A percentile compares a stretch with the other conserved stretches of the same genome.
These are phyloP conservation scores for Salix viminalis DNA, from an alignment of 345 rosid species.

Conservation along the genomic window DNA sequence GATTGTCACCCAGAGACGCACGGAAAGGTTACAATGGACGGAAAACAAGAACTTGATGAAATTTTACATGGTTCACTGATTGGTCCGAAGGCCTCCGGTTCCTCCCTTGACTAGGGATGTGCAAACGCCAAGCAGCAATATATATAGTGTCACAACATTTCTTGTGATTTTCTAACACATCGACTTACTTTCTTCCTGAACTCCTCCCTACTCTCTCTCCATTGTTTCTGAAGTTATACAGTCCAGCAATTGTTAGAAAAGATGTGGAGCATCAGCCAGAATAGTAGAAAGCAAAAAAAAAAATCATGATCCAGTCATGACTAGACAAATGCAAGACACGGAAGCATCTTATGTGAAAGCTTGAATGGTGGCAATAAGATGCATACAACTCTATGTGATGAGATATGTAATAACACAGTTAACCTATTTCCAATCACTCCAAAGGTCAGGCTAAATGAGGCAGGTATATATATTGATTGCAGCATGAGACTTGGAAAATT, in stretches of 20 bases:
- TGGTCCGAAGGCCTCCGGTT: background rate
- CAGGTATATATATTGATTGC: too few species aligned
- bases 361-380: background rate
- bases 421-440: background rate
- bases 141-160: slow-evolving; percentile 20
- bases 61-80: slow-evolving; percentile 5
- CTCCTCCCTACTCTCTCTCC: slow-evolving; percentile 26
- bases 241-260: background rate
- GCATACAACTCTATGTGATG: background rate
- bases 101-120: background rate
- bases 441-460: background rate
- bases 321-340: background rate
- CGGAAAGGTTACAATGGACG: background rate
- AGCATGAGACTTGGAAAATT: background rate
- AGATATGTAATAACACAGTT: background rate
- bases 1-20: background rate
- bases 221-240: slow-evolving; percentile 19
- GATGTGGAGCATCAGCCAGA: background rate
- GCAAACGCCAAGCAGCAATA: background rate
- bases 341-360: background rate
- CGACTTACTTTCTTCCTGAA: slow-evolving; percentile 30
- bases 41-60: background rate
- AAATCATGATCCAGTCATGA: background rate
- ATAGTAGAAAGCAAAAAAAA: background rate
- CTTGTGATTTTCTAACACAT: slow-evolving; percentile 28